phyloP scores from a whole-genome alignment of 495 filamentous ascomycete species.

The Annulohypoxylon nitens region DNA sequence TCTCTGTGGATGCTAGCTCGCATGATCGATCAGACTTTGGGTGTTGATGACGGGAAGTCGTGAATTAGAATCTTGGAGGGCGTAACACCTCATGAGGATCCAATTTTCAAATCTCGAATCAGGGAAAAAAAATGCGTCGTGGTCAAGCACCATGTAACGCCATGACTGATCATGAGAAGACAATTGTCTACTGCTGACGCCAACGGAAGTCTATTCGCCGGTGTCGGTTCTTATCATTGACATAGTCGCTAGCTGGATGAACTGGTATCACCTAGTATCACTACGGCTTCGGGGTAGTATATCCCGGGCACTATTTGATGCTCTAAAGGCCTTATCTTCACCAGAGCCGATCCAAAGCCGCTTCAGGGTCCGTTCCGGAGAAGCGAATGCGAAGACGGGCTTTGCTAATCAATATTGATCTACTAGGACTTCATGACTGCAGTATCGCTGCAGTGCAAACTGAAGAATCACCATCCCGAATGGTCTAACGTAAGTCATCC shows the following conservation, averaged over 20 bases:
- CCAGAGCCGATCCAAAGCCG: background rate
- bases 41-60: constrained; percentile 22
- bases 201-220: constrained; percentile 23
- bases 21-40: constrained; percentile 29
- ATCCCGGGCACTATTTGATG: constrained; percentile 15
- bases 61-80: constrained; percentile 9
- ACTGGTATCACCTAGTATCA: constrained; percentile 19
- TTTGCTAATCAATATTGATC: constrained; percentile 36
- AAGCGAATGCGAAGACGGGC: constrained; percentile 6
- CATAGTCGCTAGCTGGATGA: constrained; percentile 22
- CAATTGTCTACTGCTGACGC: constrained; percentile 26
- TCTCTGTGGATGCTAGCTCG: constrained; percentile 19
- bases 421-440: constrained; percentile 71
- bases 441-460: constrained; percentile 67
- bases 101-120: constrained; percentile 19
- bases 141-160: constrained; percentile 25
- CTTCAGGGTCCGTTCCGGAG: background rate
- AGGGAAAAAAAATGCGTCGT: constrained; percentile 20
- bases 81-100: constrained; percentile 17
- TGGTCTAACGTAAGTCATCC: constrained; percentile 69
- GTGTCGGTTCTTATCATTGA: constrained; percentile 15
- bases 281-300: constrained; percentile 1
- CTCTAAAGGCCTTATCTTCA: constrained; percentile 12
- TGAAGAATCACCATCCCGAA: constrained; percentile 71
- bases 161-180: constrained; percentile 24